Percentiles rank a stretch among this genome's conserved stretches.
Evolutionary conservation across 345 rosid species (phyloP).

Genomic region (Aethionema arabicum): DNA sequence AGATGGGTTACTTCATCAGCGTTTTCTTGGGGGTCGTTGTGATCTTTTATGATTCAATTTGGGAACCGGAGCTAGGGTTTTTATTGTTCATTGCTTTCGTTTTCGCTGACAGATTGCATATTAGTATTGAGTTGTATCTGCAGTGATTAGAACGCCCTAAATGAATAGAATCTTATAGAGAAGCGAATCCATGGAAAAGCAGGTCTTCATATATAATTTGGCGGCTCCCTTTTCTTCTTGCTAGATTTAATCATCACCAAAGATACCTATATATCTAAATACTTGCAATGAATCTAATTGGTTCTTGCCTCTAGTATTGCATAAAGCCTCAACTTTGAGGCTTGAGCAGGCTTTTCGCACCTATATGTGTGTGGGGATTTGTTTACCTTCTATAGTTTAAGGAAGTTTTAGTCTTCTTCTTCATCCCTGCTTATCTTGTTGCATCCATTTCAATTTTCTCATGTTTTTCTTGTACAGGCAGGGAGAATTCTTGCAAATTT

Average conservation of each 20-base stretch:
- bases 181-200: too few species aligned
- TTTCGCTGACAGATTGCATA: background rate
- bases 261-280: background rate
- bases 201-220: background rate
- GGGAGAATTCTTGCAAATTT: constrained; percentile 75
- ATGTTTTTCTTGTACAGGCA: constrained; percentile 42
- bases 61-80: background rate
- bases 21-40: background rate
- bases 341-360: background rate
- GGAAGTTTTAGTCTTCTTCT: background rate
- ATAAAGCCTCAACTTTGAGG: background rate
- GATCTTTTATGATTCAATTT: background rate
- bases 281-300: background rate
- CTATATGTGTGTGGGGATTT: background rate
- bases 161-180: background rate
- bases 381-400: too few species aligned
- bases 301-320: background rate
- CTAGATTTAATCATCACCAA: constrained; percentile 2
- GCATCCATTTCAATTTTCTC: background rate
- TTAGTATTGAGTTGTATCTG: constrained; percentile 1
- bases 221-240: background rate
- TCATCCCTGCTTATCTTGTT: constrained; percentile 2
- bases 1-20: background rate
- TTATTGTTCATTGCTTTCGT: background rate
- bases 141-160: background rate